These are phyloP conservation scores for Russula foetens DNA, from an alignment of 768 basidiomycete species.

Conservation along the genomic window DNA sequence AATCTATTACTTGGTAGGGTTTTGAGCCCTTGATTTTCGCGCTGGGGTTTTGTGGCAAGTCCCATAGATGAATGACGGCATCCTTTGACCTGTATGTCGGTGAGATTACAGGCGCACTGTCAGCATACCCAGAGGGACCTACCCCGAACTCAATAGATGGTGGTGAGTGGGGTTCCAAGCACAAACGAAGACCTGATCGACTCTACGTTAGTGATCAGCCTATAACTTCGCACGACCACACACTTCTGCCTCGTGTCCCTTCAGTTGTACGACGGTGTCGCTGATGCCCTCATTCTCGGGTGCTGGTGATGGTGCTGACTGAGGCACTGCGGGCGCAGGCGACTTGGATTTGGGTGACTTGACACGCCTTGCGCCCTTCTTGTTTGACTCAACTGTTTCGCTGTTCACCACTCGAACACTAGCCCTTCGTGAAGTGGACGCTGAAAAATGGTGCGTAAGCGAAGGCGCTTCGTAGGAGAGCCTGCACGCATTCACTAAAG, in stretches of 20 bases:
- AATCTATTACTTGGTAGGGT: conserved; percentile 39
- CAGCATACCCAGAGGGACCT: conserved; percentile 21
- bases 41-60: conserved; percentile 38
- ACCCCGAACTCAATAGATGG: conserved; percentile 69
- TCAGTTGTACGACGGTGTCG: conserved; percentile 18
- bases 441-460: not conserved
- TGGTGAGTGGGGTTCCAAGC: conserved; percentile 64
- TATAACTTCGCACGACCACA: not conserved
- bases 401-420: not conserved
- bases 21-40: conserved; percentile 21
- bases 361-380: conserved; percentile 3
- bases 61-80: conserved; percentile 67
- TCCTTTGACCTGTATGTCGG: conserved; percentile 55
- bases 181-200: conserved; percentile 64
- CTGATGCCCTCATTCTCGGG: not conserved
- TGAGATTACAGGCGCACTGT: not conserved
- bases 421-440: not conserved
- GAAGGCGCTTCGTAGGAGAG: conserved; percentile 28
- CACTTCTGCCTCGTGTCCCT: conserved; percentile 40
- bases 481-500: conserved; percentile 18
- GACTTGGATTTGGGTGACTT: conserved; percentile 18
- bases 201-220: not conserved
- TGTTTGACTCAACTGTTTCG: not conserved
- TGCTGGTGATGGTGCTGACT: not conserved
- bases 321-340: not conserved